Evolutionary conservation across 73 alveolate genomes (phyloP).

Genomic region (Tetrahymena borealis): DNA sequence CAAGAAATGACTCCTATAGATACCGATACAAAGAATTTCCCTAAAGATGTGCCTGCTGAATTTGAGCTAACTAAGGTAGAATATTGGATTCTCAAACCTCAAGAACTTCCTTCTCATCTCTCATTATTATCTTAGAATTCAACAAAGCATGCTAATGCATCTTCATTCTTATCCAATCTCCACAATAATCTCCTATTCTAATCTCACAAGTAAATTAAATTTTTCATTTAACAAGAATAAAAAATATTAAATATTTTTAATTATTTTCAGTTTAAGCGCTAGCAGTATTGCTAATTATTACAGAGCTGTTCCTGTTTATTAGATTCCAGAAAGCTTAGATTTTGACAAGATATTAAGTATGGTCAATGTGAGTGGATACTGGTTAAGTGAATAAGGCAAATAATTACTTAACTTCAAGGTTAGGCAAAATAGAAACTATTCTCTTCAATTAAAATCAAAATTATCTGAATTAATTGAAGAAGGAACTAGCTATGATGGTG

Average conservation of each 20-base stretch:
- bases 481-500: neutral
- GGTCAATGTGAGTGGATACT: neutral
- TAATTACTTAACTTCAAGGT: neutral
- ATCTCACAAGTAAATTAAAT: neutral
- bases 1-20: neutral
- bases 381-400: neutral
- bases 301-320: neutral
- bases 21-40: neutral
- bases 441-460: neutral
- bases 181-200: neutral
- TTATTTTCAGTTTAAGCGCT: neutral
- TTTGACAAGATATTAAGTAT: neutral
- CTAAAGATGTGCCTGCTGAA: neutral
- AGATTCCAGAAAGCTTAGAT: neutral
- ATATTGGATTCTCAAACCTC: neutral
- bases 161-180: neutral
- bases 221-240: neutral
- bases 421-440: neutral
- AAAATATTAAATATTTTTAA: neutral
- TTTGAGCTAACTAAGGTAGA: neutral
- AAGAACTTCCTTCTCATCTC: neutral
- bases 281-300: neutral
- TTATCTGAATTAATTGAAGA: neutral
- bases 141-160: neutral
- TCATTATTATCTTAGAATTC: neutral